phyloP scores from a whole-genome alignment of 2,329 filamentous ascomycete genomes.

The Cladosporium sp. region DNA sequence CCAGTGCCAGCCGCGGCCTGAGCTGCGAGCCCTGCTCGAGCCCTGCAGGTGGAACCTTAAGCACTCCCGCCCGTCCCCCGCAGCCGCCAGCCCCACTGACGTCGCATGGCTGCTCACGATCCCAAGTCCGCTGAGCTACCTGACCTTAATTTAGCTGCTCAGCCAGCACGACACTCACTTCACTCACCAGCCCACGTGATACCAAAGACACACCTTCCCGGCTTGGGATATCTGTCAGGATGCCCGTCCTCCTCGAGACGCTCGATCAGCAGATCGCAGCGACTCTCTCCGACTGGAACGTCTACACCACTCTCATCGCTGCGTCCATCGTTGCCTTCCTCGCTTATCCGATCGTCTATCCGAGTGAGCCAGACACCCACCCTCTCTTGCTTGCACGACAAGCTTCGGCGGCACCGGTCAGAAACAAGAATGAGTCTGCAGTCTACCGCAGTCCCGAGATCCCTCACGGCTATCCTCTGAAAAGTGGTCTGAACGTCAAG shows the following conservation, averaged over 20 bases:
- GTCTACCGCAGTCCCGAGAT: constrained; percentile 77
- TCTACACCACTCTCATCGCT: constrained; percentile 67
- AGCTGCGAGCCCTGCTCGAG: too few relatives aligned
- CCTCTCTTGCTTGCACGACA: constrained; percentile 86
- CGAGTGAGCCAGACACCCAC: constrained; percentile 81
- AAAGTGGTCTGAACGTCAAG: constrained; percentile 73
- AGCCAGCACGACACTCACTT: too few relatives aligned
- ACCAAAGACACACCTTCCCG: too few relatives aligned
- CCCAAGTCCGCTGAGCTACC: background rate
- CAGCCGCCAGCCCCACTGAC: background rate
- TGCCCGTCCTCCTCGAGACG: constrained; percentile 51
- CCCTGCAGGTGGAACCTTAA: too few relatives aligned
- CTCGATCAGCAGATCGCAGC: constrained; percentile 66
- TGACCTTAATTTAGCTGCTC: too few relatives aligned
- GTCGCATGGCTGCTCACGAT: background rate
- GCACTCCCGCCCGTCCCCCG: too few relatives aligned
- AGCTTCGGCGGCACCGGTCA: constrained; percentile 67
- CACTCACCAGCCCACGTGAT: too few relatives aligned
- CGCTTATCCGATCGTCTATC: constrained; percentile 63
- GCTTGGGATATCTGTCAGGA: constrained; percentile 15
- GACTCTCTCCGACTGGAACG: constrained; percentile 73
- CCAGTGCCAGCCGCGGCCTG: too few relatives aligned
- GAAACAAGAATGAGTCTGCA: constrained; percentile 78
- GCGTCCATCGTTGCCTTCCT: constrained; percentile 61
- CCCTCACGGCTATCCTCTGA: constrained; percentile 77